Base-by-base conservation (phyloP, 179 eudicot genomes). In the Beta corolliflora region DNA sequence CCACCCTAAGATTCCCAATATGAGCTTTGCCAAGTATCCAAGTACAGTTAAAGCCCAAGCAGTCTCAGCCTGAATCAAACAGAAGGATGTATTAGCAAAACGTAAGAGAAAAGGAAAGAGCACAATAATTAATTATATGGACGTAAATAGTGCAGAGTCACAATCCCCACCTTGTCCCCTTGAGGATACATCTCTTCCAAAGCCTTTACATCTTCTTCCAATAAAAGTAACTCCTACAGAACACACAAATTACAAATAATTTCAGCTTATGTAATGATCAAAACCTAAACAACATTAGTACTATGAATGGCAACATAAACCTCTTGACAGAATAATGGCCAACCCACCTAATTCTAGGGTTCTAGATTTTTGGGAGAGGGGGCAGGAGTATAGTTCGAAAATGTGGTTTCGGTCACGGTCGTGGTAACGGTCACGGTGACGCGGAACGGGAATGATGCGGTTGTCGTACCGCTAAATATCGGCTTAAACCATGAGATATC, bases 131-230 rank as follows among this genome's bases (percentile, higher is more conserved):
- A 31, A 82, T 13, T 65, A 67, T 13, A 78, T 70, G 74, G 25
- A 45, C 44, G n/a, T 77, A 67, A 68, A 64, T 25, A 25, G 60
- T 14, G 59, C 82, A 80, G 29, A 25, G 55, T 25, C 68, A 75
- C 71, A 77, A 10, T 59, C 36, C 79, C 86, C 80, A 94, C 99
- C 99, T 96, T 86, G 90, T 96, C 99, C 80, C 99, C 99, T 87
- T 96, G 99, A 85, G 99, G 99, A 85, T 96, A 96, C 97, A 96
- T 94, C 89, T 96, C 99, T 88, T 96, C 99, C 86, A 96, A 85
- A 87, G 94, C 95, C 72, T 91, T 93, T 41, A 93, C 95, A 78
- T 96, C 99, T 76, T 96, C 97, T 87, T 96, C 99, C 83, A 96
- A 79, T 86, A 93, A 89, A 83, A 91, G 97, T 81, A 94, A 76